These are phyloP conservation scores for Chrysanthemum seticuspe DNA, from an alignment of 129 eudicot genomes.

Conservation along the genomic window DNA sequence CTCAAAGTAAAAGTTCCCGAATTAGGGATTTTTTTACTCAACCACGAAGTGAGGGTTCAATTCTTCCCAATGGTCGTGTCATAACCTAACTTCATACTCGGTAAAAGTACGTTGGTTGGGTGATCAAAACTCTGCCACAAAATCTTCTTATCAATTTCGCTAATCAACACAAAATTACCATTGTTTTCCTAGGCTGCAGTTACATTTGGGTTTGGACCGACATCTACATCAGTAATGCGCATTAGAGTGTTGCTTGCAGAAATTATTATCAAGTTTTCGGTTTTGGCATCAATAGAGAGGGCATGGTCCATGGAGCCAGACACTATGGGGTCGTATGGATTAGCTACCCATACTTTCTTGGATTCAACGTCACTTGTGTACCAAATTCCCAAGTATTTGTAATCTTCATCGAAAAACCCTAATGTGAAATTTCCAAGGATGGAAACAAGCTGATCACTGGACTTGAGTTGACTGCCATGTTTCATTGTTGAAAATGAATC, in stretches of 20 bases:
- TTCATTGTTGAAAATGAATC: conserved; percentile 24
- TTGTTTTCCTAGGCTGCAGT: conserved; percentile 31
- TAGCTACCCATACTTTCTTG: conserved; percentile 44
- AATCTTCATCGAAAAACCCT: conserved; percentile 27
- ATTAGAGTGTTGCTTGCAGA: conserved; percentile 1
- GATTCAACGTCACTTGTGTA: conserved; percentile 17
- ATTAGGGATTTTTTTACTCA: not conserved
- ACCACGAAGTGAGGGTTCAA: conserved; percentile 35
- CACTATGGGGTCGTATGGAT: conserved; percentile 23
- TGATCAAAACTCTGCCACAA: conserved; percentile 46
- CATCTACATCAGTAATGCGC: conserved; percentile 16
- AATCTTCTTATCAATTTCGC: conserved; percentile 15
- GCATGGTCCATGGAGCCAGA: not conserved
- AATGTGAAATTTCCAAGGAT: conserved; percentile 26
- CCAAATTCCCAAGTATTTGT: conserved; percentile 42
- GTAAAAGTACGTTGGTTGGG: conserved; percentile 35
- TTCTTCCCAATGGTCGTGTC: not conserved
- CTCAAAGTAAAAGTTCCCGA: conserved; percentile 28
- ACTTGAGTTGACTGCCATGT: conserved; percentile 12
- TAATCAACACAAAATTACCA: conserved; percentile 31
- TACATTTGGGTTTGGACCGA: conserved; percentile 15
- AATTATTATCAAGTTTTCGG: conserved; percentile 27
- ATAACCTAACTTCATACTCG: conserved; percentile 42
- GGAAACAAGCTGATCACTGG: conserved; percentile 21
- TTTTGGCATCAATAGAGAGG: conserved; percentile 22